phyloP scores from a whole-genome alignment of 2,329 filamentous ascomycete species.

The Fusarium nodosum region DNA sequence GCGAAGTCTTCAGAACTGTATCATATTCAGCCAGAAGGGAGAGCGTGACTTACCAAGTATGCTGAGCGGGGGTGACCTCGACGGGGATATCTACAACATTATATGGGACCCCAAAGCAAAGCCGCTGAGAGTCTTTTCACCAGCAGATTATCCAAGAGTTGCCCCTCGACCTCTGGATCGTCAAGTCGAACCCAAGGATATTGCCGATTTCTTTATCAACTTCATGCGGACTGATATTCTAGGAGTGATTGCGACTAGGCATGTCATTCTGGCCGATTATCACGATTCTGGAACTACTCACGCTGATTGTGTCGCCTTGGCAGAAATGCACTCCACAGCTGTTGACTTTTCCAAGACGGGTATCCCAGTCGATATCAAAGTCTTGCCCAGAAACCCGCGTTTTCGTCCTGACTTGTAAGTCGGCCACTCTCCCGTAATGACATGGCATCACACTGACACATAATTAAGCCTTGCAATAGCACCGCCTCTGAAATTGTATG shows the following conservation, averaged over 20 bases:
- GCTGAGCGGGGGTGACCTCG: slow-evolving; percentile 84
- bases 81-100: slow-evolving; percentile 85
- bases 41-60: slow-evolving; percentile 80
- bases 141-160: slow-evolving; percentile 78
- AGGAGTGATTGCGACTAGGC: slow-evolving; percentile 73
- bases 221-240: slow-evolving; percentile 79
- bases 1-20: slow-evolving; percentile 74
- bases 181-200: slow-evolving; percentile 72
- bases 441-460: background rate
- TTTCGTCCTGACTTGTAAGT: slow-evolving; percentile 70
- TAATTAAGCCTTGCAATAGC: slow-evolving; percentile 60
- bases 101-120: slow-evolving; percentile 75
- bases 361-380: slow-evolving; percentile 64
- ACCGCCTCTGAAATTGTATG: slow-evolving; percentile 60
- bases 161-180: slow-evolving; percentile 70
- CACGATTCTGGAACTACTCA: slow-evolving; percentile 64
- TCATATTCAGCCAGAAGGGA: slow-evolving; percentile 82
- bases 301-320: slow-evolving; percentile 66
- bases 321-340: slow-evolving; percentile 75
- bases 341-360: slow-evolving; percentile 85
- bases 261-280: slow-evolving; percentile 75
- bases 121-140: slow-evolving; percentile 58
- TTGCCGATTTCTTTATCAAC: slow-evolving; percentile 83
- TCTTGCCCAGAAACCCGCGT: slow-evolving; percentile 57
- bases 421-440: too few relatives aligned